These are phyloP conservation scores for Fomitiporia mediterranea DNA, from an alignment of 1,284 basidiomycete genomes.

Conservation along the genomic window DNA sequence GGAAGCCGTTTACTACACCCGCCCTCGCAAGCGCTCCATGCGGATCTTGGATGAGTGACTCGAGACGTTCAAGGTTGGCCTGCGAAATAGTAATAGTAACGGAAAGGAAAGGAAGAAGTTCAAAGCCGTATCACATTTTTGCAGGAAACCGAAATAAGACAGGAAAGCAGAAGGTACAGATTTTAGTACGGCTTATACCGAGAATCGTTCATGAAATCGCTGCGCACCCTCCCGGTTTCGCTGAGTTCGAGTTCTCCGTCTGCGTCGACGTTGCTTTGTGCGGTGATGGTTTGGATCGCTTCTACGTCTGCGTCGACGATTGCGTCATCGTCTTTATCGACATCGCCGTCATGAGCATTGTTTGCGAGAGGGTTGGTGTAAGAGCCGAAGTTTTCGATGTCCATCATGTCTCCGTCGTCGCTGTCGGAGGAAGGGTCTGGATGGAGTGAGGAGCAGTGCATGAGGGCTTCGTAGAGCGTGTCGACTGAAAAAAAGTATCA, in stretches of 20 bases:
- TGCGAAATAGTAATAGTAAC: conserved; percentile 30
- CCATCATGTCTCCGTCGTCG: conserved; percentile 54
- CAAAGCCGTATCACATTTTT: no score
- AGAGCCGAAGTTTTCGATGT: no score
- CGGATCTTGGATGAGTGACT: conserved; percentile 66
- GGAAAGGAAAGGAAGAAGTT: conserved; percentile 16
- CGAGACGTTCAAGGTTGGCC: conserved; percentile 72
- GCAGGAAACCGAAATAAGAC: no score
- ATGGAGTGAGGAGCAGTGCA: conserved; percentile 85
- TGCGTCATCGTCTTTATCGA: conserved; percentile 56
- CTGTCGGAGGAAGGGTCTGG: conserved; percentile 61
- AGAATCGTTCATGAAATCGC: conserved; percentile 75
- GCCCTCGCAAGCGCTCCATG: conserved; percentile 23
- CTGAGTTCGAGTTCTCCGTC: conserved; percentile 62
- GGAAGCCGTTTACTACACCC: conserved; percentile 24
- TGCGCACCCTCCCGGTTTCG: conserved; percentile 91
- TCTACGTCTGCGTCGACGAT: conserved; percentile 50
- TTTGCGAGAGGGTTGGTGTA: no score
- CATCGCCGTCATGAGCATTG: no score
- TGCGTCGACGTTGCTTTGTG: background rate
- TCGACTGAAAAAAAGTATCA: conserved; percentile 54
- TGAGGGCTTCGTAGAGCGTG: conserved; percentile 83
- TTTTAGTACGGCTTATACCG: conserved; percentile 86
- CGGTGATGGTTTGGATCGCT: conserved; percentile 56
- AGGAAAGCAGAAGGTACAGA: conserved; percentile 27